Evolutionary conservation across 1,284 basidiomycete genomes (phyloP).

Genomic region (Sanguinoderma infundibulare): DNA sequence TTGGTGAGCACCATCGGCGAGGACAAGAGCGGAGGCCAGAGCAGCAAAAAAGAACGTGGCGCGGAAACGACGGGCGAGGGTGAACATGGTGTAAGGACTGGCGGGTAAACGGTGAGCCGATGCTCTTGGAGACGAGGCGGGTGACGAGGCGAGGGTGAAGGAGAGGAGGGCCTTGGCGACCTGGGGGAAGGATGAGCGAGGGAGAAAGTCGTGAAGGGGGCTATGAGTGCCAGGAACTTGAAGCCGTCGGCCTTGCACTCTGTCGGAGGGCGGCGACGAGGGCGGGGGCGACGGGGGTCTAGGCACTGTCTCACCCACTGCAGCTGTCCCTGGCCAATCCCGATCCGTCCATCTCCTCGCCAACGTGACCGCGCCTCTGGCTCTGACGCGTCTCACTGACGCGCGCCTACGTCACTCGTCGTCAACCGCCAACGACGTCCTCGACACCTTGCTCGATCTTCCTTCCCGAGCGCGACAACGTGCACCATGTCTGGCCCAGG

Average conservation of each 20-base stretch:
- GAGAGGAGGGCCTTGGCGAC: neutral
- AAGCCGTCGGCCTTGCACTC: too few species aligned
- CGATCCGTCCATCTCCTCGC: neutral
- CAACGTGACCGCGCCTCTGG: conserved; percentile 18
- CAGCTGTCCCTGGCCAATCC: neutral
- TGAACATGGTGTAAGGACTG: conserved; percentile 17
- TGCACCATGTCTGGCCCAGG: conserved; percentile 5
- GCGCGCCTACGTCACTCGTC: neutral
- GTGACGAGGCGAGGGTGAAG: neutral
- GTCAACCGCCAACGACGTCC: neutral
- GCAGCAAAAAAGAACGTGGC: conserved; percentile 18
- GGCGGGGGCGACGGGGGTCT: neutral
- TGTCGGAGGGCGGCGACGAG: too few species aligned
- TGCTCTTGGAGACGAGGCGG: neutral
- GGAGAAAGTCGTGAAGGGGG: neutral
- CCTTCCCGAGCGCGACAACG: too few species aligned
- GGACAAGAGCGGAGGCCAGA: conserved; percentile 19
- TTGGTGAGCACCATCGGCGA: conserved; percentile 16
- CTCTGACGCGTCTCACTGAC: neutral
- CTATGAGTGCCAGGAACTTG: neutral
- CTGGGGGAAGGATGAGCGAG: neutral
- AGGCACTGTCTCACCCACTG: too few species aligned
- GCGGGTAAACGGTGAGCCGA: neutral
- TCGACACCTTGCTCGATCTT: neutral
- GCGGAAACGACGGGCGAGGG: conserved; percentile 20